phyloP scores from a whole-genome alignment of 768 basidiomycete genomes.

The Dendrothele bispora region DNA sequence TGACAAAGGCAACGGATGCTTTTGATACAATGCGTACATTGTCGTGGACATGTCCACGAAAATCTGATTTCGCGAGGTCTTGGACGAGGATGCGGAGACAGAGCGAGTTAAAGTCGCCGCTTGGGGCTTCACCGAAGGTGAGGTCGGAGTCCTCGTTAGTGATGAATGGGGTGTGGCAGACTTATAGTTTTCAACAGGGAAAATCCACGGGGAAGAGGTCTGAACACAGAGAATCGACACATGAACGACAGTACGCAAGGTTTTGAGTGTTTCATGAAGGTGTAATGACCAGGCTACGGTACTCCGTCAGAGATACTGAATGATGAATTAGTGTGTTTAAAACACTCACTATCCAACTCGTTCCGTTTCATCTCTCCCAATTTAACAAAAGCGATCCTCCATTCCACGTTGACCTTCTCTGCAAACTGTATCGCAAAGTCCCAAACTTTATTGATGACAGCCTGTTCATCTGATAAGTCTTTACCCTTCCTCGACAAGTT shows the following conservation, averaged over 20 bases:
- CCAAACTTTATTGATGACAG: constrained; percentile 66
- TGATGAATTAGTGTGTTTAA: constrained; percentile 2
- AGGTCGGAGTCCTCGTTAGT: constrained; percentile 4
- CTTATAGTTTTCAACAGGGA: too few species aligned
- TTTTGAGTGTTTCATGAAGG: constrained; percentile 18
- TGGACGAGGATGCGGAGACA: constrained; percentile 18
- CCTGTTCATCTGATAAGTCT: constrained; percentile 40
- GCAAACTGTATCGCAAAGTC: constrained; percentile 63
- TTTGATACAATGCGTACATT: constrained; percentile 46
- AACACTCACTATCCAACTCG: constrained; percentile 67
- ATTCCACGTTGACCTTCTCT: constrained; percentile 69
- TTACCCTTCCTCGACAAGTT: constrained; percentile 23
- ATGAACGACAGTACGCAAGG: constrained; percentile 49
- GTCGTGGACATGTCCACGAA: constrained; percentile 49
- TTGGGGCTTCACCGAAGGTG: constrained; percentile 30
- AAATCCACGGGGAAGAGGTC: constrained; percentile 56
- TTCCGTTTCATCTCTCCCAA: constrained; percentile 55
- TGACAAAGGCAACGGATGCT: constrained; percentile 40
- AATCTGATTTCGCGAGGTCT: constrained; percentile 19
- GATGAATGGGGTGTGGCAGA: constrained; percentile 19
- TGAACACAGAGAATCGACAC: constrained; percentile 64
- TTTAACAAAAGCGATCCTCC: constrained; percentile 75
- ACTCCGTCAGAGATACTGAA: constrained; percentile 9
- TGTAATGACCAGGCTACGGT: constrained; percentile 58
- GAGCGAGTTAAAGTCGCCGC: constrained; percentile 26